Evolutionary conservation across 164 flowering plant species (phyloP).

Genomic region (Sextonia rubra): DNA sequence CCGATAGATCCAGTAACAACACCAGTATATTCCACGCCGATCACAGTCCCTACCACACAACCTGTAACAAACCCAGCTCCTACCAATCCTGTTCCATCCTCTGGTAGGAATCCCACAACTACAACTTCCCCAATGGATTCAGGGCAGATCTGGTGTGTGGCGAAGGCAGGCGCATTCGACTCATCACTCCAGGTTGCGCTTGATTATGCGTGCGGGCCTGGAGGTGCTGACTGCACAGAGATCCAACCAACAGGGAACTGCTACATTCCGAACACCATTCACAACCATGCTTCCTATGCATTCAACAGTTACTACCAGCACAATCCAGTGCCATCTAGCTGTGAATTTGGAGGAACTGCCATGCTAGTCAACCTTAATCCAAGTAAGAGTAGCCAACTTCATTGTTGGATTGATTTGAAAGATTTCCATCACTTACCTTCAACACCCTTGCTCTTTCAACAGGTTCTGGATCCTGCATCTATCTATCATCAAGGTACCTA

Average conservation of each 20-base stretch:
- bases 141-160: conserved; percentile 93
- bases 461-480: conserved; percentile 77
- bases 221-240: conserved; percentile 74
- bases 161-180: conserved; percentile 49
- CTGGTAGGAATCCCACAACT: conserved; percentile 25
- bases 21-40: conserved; percentile 37
- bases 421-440: background rate
- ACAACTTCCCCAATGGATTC: conserved; percentile 38
- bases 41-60: conserved; percentile 15
- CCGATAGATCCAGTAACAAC: conserved; percentile 23
- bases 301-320: conserved; percentile 88
- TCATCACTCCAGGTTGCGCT: conserved; percentile 60
- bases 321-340: conserved; percentile 68
- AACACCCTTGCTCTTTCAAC: background rate
- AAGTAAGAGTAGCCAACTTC: conserved; percentile 48
- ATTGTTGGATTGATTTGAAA: no score
- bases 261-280: conserved; percentile 64
- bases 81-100: conserved; percentile 18
- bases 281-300: conserved; percentile 88
- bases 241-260: conserved; percentile 76
- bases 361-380: conserved; percentile 57
- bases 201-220: conserved; percentile 93
- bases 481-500: conserved; percentile 28
- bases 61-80: conserved; percentile 14
- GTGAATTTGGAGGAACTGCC: conserved; percentile 87